phyloP scores from a whole-genome alignment of 2,329 filamentous ascomycete species.

The Teratosphaeria viscida region DNA sequence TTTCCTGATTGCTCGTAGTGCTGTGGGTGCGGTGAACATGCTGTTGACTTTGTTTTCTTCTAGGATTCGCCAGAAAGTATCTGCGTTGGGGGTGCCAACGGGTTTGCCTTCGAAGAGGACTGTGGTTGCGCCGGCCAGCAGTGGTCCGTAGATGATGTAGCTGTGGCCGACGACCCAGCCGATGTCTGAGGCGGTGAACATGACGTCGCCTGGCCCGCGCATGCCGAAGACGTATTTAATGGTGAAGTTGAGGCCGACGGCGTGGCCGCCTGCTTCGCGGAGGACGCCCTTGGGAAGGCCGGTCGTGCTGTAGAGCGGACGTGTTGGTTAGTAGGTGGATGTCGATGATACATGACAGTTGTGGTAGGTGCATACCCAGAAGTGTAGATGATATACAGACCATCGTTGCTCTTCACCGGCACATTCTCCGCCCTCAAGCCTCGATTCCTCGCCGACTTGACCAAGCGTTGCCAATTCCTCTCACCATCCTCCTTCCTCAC shows the following conservation, averaged over 20 bases:
- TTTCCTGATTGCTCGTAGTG: constrained; percentile 74
- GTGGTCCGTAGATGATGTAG: constrained; percentile 81
- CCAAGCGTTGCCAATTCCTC: constrained; percentile 67
- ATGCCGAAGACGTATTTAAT: constrained; percentile 77
- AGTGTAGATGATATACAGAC: constrained; percentile 85
- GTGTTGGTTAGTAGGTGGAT: not conserved
- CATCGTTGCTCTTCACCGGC: constrained; percentile 65
- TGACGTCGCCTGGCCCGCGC: constrained; percentile 71
- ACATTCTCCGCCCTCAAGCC: constrained; percentile 63
- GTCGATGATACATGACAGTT: not conserved
- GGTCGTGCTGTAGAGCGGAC: constrained; percentile 45
- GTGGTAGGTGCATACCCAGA: not conserved
- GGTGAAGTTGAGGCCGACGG: constrained; percentile 71
- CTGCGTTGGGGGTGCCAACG: constrained; percentile 75
- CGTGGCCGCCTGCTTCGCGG: constrained; percentile 74
- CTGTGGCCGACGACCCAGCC: constrained; percentile 84
- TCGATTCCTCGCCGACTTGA: constrained; percentile 58
- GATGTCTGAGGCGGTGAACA: constrained; percentile 74
- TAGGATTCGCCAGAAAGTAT: constrained; percentile 77
- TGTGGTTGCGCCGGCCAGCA: constrained; percentile 75
- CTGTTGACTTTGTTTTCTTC: constrained; percentile 77
- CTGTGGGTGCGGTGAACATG: constrained; percentile 79
- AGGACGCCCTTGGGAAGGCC: constrained; percentile 75
- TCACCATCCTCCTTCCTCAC: constrained; percentile 58
- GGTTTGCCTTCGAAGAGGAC: constrained; percentile 93